Percentiles rank a stretch among this genome's conserved stretches.
These are phyloP conservation scores for Blastomyces parvus DNA, from an alignment of 2,329 filamentous ascomycete species.

Conservation along the genomic window DNA sequence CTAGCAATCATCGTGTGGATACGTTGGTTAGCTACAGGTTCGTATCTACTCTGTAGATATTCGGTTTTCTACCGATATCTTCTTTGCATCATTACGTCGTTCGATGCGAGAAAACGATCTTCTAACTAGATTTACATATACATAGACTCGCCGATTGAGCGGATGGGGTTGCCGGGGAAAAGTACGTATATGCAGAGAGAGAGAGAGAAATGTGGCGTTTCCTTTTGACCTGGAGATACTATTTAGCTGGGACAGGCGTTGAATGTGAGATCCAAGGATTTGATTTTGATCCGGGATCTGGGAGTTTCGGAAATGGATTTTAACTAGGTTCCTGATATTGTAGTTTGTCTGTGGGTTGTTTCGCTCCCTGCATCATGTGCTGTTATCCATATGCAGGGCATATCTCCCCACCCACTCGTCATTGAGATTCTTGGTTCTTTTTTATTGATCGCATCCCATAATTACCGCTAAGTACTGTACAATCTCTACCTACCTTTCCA, in stretches of 20 bases:
- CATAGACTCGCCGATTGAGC: neutral
- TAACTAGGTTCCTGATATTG: neutral
- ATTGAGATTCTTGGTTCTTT: neutral
- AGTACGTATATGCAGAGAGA: neutral
- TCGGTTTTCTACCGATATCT: neutral
- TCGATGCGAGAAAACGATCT: neutral
- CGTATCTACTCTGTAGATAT: conserved; percentile 12
- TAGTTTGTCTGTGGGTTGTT: neutral
- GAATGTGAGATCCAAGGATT: neutral
- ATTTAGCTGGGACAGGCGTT: neutral
- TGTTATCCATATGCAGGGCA: neutral
- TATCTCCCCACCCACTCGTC: too few relatives aligned
- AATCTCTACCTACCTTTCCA: neutral
- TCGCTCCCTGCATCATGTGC: neutral
- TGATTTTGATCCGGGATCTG: neutral
- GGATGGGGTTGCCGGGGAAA: neutral
- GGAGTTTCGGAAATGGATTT: neutral
- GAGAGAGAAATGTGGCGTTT: neutral
- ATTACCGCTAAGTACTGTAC: neutral
- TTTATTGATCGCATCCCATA: neutral
- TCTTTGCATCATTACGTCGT: neutral
- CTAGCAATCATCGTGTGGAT: conserved; percentile 85
- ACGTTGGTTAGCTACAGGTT: conserved; percentile 84
- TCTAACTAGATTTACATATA: neutral
- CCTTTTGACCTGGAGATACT: neutral